Evolutionary conservation across 495 filamentous ascomycete genomes (phyloP).

Genomic region (Aspergillus diversus): DNA sequence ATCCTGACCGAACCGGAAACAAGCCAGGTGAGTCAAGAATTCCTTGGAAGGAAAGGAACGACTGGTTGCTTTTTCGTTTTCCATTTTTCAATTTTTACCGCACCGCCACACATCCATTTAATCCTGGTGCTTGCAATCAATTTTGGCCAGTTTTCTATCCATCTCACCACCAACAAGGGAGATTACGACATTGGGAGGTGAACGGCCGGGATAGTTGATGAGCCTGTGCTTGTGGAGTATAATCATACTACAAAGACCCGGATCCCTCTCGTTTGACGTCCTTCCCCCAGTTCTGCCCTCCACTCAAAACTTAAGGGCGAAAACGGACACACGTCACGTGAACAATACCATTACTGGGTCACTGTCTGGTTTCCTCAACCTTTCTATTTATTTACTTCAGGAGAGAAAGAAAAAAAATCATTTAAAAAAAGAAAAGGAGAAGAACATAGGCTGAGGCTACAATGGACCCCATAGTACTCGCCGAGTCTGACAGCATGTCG

Average conservation of each 20-base stretch:
- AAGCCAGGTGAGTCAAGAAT: conserved; percentile 17
- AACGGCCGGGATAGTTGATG: neutral
- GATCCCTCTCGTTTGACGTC: conserved; percentile 1
- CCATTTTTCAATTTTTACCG: neutral
- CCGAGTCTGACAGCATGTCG: conserved; percentile 43
- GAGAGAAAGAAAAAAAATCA: neutral
- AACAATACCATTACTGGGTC: conserved; percentile 6
- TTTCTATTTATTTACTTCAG: neutral
- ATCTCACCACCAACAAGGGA: conserved; percentile 20
- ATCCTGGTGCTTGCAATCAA: conserved; percentile 6
- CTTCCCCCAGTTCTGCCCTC: neutral
- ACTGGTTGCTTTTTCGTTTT: neutral
- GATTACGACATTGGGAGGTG: conserved; percentile 22
- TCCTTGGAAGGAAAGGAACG: neutral
- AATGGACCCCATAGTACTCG: conserved; percentile 42
- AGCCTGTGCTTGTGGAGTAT: conserved; percentile 10
- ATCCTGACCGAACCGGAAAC: conserved; percentile 11
- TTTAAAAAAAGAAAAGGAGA: conserved; percentile 5
- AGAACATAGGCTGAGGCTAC: conserved; percentile 28
- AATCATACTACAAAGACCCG: conserved; percentile 7
- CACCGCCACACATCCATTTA: conserved; percentile 20
- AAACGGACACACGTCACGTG: conserved; percentile 19
- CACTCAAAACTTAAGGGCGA: neutral
- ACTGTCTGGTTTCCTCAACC: conserved; percentile 1
- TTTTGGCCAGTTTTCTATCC: conserved; percentile 5